Evolutionary conservation across 805 yeast species (phyloP), one percentile per base, ranked within the genome.

Genomic region (Kluyveromyces lactis): DNA sequence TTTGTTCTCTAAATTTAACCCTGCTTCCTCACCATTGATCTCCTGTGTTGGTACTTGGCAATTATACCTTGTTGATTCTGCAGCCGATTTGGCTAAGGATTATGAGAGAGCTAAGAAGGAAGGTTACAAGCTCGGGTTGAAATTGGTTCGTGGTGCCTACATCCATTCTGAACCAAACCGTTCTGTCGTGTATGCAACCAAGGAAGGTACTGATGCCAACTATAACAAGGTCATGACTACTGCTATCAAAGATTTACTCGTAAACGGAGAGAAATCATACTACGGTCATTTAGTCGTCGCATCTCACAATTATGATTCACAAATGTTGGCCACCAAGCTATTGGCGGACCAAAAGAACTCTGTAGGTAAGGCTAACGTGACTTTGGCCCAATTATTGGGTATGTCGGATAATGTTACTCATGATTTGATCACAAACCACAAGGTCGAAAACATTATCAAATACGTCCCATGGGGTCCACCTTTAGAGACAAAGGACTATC

Each of bases 391-490:
- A 67, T 73, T 89, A 48, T 68, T 90, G 56, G 97, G 97, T 27
- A 90, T 89, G 97, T 94, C 95, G 38, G 97, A 89, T 62, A 81
- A 82, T 53, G 75, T 85, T 44, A 86, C 96, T 18, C 72, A 73
- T 58, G 86, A 83, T 49, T 71, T 89, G 53, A 75, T 85, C 41
- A 64, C 70, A 30, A 69, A 77, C 34, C 75, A 82, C 48, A 69
- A 75, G 33, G 83, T 75, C 33, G 76, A 72, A 45, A 86, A 86
- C 54, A 80, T 89, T 39, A 80, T 90, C 64, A 90, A 90, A 66
- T 89, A 90, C 58, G 96, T 89, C 46, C 95, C 97, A 13, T 89
- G 97, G 97, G 97, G 97, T 8, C 97, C 97, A 26, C 94, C 95
- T 41, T 64, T 77, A 50, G 97, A 90, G 65, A 87, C 96, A 42